Percentiles rank a stretch among this genome's conserved stretches.
phyloP scores from a whole-genome alignment of 2,329 filamentous ascomycete genomes.

The Cordyceps farinosa region DNA sequence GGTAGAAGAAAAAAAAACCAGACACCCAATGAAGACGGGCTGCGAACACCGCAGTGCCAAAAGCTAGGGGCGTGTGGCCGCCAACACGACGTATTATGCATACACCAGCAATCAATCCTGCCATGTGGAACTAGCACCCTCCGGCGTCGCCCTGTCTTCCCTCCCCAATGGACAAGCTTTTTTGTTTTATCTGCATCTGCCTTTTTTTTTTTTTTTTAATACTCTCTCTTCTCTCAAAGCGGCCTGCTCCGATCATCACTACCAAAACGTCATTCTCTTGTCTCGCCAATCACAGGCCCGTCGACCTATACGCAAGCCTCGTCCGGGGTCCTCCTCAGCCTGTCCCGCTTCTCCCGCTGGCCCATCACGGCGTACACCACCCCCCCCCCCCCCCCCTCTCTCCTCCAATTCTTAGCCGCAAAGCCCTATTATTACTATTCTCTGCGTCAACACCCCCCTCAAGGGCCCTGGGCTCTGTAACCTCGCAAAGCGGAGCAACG shows the following conservation, averaged over 20 bases:
- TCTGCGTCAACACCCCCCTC: not conserved
- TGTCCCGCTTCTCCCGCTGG: not conserved
- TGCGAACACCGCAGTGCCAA: not conserved
- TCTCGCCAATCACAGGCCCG: not conserved
- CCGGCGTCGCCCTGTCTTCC: not conserved
- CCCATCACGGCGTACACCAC: not conserved
- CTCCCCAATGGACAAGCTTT: not conserved
- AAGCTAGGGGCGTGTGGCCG: conserved; percentile 10
- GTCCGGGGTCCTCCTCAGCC: not conserved
- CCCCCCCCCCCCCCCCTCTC: not conserved
- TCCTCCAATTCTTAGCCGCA: not conserved
- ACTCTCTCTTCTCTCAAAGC: too few relatives aligned
- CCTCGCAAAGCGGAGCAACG: not conserved
- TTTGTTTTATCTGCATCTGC: not conserved
- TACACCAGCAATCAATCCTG: not conserved
- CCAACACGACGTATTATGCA: not conserved
- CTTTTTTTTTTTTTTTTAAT: not conserved
- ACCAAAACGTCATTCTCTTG: not conserved
- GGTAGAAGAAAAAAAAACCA: not conserved
- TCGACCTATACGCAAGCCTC: not conserved
- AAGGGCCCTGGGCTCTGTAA: not conserved
- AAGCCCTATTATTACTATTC: not conserved
- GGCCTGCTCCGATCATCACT: too few relatives aligned
- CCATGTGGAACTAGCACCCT: conserved; percentile 6
- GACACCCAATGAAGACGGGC: not conserved